Conservation (phyloP, 2,329 filamentous ascomycete genomes). For the Berkeleyomyces basicola region DNA sequence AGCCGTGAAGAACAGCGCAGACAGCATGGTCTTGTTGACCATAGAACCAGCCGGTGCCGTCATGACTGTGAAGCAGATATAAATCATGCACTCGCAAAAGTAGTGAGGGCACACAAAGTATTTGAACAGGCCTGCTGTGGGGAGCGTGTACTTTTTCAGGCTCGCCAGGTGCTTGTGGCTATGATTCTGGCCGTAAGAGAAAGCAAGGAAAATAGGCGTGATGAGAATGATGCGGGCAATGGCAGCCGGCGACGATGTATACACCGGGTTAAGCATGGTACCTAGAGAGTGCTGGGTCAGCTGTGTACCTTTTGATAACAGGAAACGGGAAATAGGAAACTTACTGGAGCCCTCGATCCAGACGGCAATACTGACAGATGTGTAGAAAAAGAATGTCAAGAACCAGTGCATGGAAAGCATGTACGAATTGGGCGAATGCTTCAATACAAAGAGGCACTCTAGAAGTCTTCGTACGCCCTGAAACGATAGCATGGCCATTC, state of each 20-base stretch:
- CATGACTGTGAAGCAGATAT: slow-evolving; percentile 57
- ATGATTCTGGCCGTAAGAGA: slow-evolving; percentile 56
- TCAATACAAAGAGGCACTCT: slow-evolving; percentile 52
- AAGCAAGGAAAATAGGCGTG: slow-evolving; percentile 48
- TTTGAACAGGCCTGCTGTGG: slow-evolving; percentile 54
- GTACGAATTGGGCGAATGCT: slow-evolving; percentile 45
- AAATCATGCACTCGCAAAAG: slow-evolving; percentile 71
- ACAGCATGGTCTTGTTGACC: slow-evolving; percentile 57
- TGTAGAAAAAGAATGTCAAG: slow-evolving; percentile 63
- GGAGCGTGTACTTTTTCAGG: slow-evolving; percentile 69
- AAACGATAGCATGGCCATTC: slow-evolving; percentile 55
- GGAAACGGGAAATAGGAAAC: slow-evolving; percentile 17
- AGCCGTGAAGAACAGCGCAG: slow-evolving; percentile 54
- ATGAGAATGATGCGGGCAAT: slow-evolving; percentile 23
- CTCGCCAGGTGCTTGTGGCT: slow-evolving; percentile 54
- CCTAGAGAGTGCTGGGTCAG: slow-evolving; percentile 16
- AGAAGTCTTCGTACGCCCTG: slow-evolving; percentile 63
- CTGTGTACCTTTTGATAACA: not conserved
- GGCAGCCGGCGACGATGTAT: not conserved
- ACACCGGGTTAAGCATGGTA: slow-evolving; percentile 18
- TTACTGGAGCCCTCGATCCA: slow-evolving; percentile 72
- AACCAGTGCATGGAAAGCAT: slow-evolving; percentile 84
- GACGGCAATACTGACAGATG: slow-evolving; percentile 52
- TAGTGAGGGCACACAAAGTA: slow-evolving; percentile 77
- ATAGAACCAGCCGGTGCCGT: slow-evolving; percentile 50